These are phyloP conservation scores for Myxozyma kluyveri DNA, from an alignment of 805 yeast genomes.

Conservation along the genomic window DNA sequence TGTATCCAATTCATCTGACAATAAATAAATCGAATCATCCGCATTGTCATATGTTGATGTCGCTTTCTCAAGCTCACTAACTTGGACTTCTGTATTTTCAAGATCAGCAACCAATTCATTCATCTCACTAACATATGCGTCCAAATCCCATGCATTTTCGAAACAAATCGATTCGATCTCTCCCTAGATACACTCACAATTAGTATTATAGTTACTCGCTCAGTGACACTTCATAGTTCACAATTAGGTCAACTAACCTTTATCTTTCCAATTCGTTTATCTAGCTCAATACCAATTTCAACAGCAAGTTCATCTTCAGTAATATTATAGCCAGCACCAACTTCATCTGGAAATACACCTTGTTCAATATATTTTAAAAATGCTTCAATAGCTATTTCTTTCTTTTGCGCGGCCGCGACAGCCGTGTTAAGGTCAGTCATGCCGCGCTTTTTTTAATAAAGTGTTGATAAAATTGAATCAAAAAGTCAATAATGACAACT, in stretches of 20 bases:
- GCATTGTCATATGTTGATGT: slow-evolving; percentile 23
- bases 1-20: slow-evolving; percentile 16
- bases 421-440: too few species aligned
- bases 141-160: slow-evolving; percentile 18
- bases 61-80: slow-evolving; percentile 1
- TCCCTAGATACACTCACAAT: slow-evolving; percentile 11
- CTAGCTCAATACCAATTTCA: slow-evolving; percentile 7
- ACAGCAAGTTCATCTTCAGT: slow-evolving; percentile 10
- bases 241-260: slow-evolving; percentile 17
- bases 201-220: too few species aligned
- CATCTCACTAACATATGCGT: slow-evolving; percentile 13
- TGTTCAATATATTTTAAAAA: slow-evolving; percentile 15
- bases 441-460: too few species aligned
- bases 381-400: too few species aligned
- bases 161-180: slow-evolving; percentile 15
- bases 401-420: too few species aligned
- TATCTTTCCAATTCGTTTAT: slow-evolving; percentile 12
- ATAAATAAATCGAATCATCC: slow-evolving; percentile 19
- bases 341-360: slow-evolving; percentile 21
- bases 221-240: too few species aligned
- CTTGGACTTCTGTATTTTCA: slow-evolving; percentile 9
- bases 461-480: too few species aligned
- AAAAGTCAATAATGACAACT: too few species aligned
- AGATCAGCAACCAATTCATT: slow-evolving; percentile 6
- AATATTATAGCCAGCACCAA: slow-evolving; percentile 9